These are phyloP conservation scores for Plicaturopsis crispa DNA, from an alignment of 768 basidiomycete genomes.

Conservation along the genomic window DNA sequence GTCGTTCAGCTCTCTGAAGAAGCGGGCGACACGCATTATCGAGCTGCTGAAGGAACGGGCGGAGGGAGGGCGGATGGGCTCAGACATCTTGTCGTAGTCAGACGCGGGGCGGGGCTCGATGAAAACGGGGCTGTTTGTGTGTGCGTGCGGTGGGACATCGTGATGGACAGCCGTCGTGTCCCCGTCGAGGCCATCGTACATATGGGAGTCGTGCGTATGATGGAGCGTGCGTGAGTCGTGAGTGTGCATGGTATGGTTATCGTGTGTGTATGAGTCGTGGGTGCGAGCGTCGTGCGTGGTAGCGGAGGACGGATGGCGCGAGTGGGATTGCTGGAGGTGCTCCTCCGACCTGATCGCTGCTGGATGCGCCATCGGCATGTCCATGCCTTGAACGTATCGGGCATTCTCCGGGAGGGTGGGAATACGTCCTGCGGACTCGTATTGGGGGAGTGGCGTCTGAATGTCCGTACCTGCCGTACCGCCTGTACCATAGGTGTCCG, in stretches of 20 bases:
- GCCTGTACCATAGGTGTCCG: not conserved
- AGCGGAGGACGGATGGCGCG: not conserved
- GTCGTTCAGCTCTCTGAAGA: conserved; percentile 25
- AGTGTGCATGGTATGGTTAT: not conserved
- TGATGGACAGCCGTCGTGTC: not conserved
- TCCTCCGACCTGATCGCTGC: not conserved
- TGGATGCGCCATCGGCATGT: not conserved
- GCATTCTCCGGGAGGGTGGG: too few species aligned
- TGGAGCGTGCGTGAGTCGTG: not conserved
- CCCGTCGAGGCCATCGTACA: not conserved
- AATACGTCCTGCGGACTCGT: not conserved
- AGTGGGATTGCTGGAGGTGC: not conserved
- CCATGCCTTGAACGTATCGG: too few species aligned
- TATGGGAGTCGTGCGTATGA: not conserved
- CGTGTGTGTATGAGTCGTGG: not conserved
- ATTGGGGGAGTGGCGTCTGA: too few species aligned
- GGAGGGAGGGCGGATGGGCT: conserved; percentile 30
- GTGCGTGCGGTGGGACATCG: conserved; percentile 8
- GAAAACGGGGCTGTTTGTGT: conserved; percentile 26
- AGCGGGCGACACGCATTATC: conserved; percentile 24
- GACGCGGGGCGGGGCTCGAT: conserved; percentile 33
- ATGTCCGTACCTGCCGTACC: not conserved
- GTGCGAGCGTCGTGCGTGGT: not conserved
- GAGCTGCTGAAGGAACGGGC: conserved; percentile 24
- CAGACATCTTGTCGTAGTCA: conserved; percentile 43